Evolutionary conservation across 73 alveolate species (phyloP).

Genomic region (Durusdinium trenchii): DNA sequence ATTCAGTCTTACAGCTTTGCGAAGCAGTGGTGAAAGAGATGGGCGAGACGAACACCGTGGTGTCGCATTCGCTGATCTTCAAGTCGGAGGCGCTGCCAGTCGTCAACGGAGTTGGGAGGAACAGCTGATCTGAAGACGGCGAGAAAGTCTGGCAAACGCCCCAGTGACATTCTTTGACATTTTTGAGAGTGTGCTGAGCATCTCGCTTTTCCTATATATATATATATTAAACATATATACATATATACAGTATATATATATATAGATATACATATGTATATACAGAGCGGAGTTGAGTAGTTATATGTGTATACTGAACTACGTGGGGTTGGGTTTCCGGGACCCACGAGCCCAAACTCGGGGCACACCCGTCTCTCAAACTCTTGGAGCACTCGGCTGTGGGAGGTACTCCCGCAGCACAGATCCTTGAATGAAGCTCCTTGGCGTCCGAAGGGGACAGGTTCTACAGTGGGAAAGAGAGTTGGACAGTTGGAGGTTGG

Average conservation of each 20-base stretch:
- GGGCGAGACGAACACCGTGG: conserved; percentile 58
- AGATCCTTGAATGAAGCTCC: conserved; percentile 27
- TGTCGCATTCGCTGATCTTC: conserved; percentile 65
- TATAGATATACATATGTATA: too few species aligned
- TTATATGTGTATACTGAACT: neutral
- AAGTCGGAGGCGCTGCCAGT: conserved; percentile 61
- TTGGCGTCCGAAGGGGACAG: neutral
- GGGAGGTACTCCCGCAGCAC: conserved; percentile 88
- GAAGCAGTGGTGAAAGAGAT: conserved; percentile 93
- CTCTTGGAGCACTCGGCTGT: neutral
- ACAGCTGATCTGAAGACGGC: too few species aligned
- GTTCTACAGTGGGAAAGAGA: too few species aligned
- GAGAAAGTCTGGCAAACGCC: too few species aligned
- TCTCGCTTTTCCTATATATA: too few species aligned
- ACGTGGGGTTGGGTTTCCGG: neutral
- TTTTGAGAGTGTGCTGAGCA: too few species aligned
- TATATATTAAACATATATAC: too few species aligned
- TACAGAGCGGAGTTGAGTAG: too few species aligned
- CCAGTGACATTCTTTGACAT: too few species aligned
- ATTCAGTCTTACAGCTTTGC: conserved; percentile 75
- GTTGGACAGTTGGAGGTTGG: too few species aligned
- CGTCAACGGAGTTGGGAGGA: too few species aligned
- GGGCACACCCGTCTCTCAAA: neutral
- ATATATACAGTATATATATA: too few species aligned
- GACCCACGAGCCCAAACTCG: neutral